These are phyloP conservation scores for Ophiosphaerella herpotricha DNA, from an alignment of 2,329 filamentous ascomycete genomes.

Conservation along the genomic window DNA sequence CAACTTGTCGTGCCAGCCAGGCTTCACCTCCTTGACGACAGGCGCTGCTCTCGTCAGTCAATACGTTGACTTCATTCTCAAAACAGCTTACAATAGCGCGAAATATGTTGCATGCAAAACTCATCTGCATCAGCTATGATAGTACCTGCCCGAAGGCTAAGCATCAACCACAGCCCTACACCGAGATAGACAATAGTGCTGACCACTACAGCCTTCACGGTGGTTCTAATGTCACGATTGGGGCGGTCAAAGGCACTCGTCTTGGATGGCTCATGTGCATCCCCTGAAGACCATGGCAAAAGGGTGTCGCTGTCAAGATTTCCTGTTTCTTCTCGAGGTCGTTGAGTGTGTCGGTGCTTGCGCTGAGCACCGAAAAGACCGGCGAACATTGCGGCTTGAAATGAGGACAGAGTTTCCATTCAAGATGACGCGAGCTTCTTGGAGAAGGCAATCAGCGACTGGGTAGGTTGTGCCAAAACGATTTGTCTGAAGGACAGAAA, in stretches of 20 bases:
- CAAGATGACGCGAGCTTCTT: neutral
- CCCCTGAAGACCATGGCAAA: conserved; percentile 7
- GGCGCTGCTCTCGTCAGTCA: conserved; percentile 28
- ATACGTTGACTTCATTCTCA: too few species aligned
- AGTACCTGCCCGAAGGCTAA: conserved; percentile 13
- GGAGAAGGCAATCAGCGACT: neutral
- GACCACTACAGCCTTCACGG: conserved; percentile 16
- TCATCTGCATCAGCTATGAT: conserved; percentile 24
- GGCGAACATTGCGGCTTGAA: conserved; percentile 8
- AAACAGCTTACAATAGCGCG: conserved; percentile 34
- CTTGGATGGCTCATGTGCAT: conserved; percentile 5
- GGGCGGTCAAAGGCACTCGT: conserved; percentile 2
- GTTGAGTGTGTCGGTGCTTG: conserved; percentile 14
- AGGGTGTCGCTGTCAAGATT: conserved; percentile 19
- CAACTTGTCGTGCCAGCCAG: conserved; percentile 47
- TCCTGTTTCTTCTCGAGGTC: conserved; percentile 13
- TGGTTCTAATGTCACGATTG: conserved; percentile 10
- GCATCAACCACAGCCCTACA: conserved; percentile 20
- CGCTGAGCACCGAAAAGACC: conserved; percentile 9
- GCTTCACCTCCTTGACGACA: conserved; percentile 46
- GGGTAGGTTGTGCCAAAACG: neutral
- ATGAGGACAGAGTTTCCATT: neutral
- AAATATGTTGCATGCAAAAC: conserved; percentile 35
- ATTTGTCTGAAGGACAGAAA: too few species aligned
- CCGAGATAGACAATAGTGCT: conserved; percentile 25